Evolutionary conservation across 2,329 filamentous ascomycete genomes (phyloP), one percentile per base, ranked within the genome.

Genomic region (Aurifilum marmelostoma): DNA sequence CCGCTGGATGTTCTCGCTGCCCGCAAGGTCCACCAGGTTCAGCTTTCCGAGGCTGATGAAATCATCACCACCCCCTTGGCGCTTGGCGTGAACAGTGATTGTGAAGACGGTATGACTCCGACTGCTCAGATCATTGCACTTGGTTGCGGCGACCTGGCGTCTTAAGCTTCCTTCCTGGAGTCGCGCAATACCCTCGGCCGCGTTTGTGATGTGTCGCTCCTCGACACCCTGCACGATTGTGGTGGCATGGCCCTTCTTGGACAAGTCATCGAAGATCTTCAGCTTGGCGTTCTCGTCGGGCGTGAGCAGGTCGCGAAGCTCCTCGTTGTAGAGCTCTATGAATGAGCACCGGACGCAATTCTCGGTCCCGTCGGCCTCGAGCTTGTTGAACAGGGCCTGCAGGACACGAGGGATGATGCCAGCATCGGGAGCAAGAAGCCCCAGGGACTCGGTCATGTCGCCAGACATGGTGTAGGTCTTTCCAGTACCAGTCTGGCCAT

Each of bases 381-480:
- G 88, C 76, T 92, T 95, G 73, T 88, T 87, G 80, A 99, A 99
- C 0, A 99, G 85, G 0, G 92, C 88, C 75, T 97, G 91, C 0
- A 99, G 83, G 0, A 94, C 93, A 63, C 97, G 91, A 32, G 97
- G 97, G 71, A 99, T 96, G 74, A 99, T 98, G 75, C 96, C 96
- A 37, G 97, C 96, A 52, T 90, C 91, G 77, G 98, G 96, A 1
- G 95, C 95, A 18, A 97, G 85, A 70, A 97, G 89, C 1, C 95
- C 93, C 50, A 94, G 81, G 0, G 89, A 93, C 74, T 97, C 92
- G 18, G 88, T 92, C 89, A 99, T 97, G 79, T 99, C 95, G 67
- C 96, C 96, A 0, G 95, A 97, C 96, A 99, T 99, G 32, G 96
- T 99, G 80, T 99, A 99, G 18, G 96, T 99, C 80, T 99, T 99